Conservation (phyloP, 176 grass and related monocot species). For the Oryza glaberrima region DNA sequence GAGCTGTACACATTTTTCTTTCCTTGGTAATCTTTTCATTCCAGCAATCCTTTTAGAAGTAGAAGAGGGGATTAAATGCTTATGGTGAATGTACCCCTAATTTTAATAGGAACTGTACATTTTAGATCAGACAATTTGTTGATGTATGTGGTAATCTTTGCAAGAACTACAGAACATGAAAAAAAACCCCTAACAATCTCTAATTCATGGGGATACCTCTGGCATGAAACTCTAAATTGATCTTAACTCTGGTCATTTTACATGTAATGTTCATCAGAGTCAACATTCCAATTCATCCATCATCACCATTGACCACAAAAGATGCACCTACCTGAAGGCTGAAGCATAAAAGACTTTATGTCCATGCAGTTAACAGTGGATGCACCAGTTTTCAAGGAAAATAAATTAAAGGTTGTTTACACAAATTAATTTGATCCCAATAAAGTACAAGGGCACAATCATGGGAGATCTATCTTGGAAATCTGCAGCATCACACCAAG, state of each 20-base stretch:
- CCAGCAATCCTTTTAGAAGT: not conserved
- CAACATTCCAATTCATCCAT: not conserved
- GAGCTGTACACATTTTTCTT: not conserved
- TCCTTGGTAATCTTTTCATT: not conserved
- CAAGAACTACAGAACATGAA: not conserved
- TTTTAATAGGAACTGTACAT: conserved; percentile 32
- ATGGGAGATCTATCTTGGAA: conserved; percentile 39
- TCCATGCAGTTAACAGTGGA: not conserved
- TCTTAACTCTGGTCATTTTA: not conserved
- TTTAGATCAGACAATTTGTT: conserved; percentile 27
- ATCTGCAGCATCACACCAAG: not conserved
- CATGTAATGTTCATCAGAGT: not conserved
- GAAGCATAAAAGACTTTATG: conserved; percentile 22
- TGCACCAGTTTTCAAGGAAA: not conserved
- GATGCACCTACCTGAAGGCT: conserved; percentile 1
- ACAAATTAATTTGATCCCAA: conserved; percentile 10
- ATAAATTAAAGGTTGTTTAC: not conserved
- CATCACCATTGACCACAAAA: not conserved
- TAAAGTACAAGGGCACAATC: conserved; percentile 37
- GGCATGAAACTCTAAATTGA: not conserved
- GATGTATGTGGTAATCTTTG: not conserved
- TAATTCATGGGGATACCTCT: not conserved
- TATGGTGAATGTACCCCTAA: not conserved
- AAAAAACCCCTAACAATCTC: not conserved
- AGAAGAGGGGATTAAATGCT: not conserved